Conservation (phyloP, 176 grass and related monocot genomes). For the Rhynchospora breviuscula region DNA sequence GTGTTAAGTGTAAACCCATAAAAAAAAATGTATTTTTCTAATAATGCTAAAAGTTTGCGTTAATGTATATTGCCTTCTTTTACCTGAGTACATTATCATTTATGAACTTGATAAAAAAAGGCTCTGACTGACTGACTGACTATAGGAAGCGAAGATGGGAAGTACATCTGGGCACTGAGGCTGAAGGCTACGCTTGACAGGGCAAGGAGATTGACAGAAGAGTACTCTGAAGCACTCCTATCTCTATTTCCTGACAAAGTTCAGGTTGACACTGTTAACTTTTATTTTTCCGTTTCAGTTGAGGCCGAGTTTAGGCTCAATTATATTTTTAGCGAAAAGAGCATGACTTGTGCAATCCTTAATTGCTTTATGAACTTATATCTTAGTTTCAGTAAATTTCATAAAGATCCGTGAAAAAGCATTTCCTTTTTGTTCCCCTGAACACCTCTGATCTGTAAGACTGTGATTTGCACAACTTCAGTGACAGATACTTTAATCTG, state of each 20-base stretch:
- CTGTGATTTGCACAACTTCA: neutral
- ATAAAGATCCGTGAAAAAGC: neutral
- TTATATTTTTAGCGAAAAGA: neutral
- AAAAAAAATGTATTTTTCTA: neutral
- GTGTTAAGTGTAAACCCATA: neutral
- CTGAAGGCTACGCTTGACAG: slow-evolving; percentile 94
- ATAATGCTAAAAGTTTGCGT: neutral
- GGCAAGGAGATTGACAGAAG: slow-evolving; percentile 84
- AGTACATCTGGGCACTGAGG: slow-evolving; percentile 80
- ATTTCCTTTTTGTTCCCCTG: neutral
- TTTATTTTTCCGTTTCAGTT: neutral
- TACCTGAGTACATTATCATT: slow-evolving; percentile 18
- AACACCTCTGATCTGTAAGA: no score
- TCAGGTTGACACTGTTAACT: slow-evolving; percentile 37
- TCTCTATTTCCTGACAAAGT: slow-evolving; percentile 90
- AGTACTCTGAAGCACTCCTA: slow-evolving; percentile 87
- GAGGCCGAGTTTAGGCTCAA: neutral
- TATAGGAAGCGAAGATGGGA: slow-evolving; percentile 83
- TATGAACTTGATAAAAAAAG: slow-evolving; percentile 20
- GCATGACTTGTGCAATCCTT: neutral
- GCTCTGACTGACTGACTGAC: no score
- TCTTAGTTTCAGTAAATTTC: neutral
- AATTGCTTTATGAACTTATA: neutral
- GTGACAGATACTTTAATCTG: neutral
- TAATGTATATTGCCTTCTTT: neutral